Conservation (phyloP, 1,284 basidiomycete genomes). For the Phenoliferia sp. region DNA sequence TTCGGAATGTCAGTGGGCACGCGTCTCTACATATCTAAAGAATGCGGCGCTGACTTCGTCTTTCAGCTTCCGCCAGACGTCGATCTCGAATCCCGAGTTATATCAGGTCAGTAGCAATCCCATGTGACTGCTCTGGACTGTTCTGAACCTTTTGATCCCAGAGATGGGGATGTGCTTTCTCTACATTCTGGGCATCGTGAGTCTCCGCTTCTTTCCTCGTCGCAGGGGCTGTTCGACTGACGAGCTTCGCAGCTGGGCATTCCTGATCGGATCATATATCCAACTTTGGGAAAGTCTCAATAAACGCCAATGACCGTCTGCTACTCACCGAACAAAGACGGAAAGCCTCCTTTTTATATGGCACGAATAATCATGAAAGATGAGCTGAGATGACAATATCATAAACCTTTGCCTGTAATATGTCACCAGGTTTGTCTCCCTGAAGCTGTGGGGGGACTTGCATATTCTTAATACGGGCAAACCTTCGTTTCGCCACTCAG, state of each 20-base stretch:
- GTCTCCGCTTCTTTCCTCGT: not conserved
- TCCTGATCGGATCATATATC: conserved; percentile 26
- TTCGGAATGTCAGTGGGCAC: conserved; percentile 23
- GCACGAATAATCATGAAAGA: too few species aligned
- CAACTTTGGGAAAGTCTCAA: conserved; percentile 22
- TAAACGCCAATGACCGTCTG: conserved; percentile 5
- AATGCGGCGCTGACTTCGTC: too few species aligned
- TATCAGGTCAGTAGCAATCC: conserved; percentile 3
- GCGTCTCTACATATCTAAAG: too few species aligned
- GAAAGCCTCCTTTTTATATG: too few species aligned
- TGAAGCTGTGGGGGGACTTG: too few species aligned
- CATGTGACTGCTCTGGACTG: too few species aligned
- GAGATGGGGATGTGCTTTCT: conserved; percentile 22
- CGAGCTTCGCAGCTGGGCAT: conserved; percentile 12
- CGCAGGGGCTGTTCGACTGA: not conserved
- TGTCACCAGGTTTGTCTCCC: too few species aligned
- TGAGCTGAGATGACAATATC: too few species aligned
- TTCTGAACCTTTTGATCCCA: not conserved
- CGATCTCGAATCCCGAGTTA: not conserved
- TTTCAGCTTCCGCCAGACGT: conserved; percentile 15
- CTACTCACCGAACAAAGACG: too few species aligned
- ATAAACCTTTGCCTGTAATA: too few species aligned
- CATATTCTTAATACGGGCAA: too few species aligned
- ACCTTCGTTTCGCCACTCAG: too few species aligned
- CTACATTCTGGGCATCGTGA: conserved; percentile 21